Evolutionary conservation across 2,329 filamentous ascomycete species (phyloP).

Genomic region (Botrytis byssoidea): DNA sequence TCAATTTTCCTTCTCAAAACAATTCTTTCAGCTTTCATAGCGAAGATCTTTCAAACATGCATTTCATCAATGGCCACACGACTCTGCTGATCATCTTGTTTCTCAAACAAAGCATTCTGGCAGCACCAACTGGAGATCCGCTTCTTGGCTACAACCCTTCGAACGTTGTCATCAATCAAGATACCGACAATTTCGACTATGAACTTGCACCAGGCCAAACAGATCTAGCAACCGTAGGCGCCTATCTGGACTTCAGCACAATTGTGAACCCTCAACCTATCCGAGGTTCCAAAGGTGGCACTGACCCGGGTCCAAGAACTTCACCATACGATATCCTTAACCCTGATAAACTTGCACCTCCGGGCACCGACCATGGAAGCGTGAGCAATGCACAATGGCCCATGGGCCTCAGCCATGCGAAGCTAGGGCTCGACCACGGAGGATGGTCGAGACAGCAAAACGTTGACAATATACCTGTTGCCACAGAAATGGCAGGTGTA

Average conservation of each 20-base stretch:
- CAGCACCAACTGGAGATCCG: slow-evolving; percentile 33
- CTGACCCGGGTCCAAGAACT: slow-evolving; percentile 64
- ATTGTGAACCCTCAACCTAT: slow-evolving; percentile 55
- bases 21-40: neutral
- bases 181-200: slow-evolving; percentile 41
- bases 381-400: slow-evolving; percentile 73
- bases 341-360: slow-evolving; percentile 69
- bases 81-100: slow-evolving; percentile 19
- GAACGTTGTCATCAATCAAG: slow-evolving; percentile 40
- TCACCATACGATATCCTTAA: slow-evolving; percentile 64
- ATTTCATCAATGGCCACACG: neutral
- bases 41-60: neutral
- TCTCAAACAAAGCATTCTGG: slow-evolving; percentile 17
- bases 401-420: slow-evolving; percentile 34
- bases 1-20: neutral
- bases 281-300: slow-evolving; percentile 49
- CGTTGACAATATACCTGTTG: slow-evolving; percentile 60
- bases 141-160: slow-evolving; percentile 44
- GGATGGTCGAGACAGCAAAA: slow-evolving; percentile 77
- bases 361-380: slow-evolving; percentile 69
- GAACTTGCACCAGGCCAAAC: slow-evolving; percentile 51
- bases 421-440: slow-evolving; percentile 61
- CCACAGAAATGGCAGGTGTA: slow-evolving; percentile 70
- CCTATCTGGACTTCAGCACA: slow-evolving; percentile 54
- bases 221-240: slow-evolving; percentile 49